Evolutionary conservation across 169 alveolate genomes (phyloP).

Genomic region (Cytauxzoon felis): DNA sequence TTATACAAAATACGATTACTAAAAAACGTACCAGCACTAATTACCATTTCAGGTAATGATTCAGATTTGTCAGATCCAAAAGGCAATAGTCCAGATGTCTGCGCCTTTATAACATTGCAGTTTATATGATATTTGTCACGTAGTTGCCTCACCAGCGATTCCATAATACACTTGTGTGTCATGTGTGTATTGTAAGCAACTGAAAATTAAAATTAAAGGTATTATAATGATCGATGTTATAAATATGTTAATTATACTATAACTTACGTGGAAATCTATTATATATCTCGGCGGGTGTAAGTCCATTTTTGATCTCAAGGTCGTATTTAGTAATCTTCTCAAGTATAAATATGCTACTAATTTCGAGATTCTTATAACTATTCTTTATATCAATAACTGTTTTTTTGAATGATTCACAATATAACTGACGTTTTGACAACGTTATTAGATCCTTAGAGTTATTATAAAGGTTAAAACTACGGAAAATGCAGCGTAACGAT

Average conservation of each 20-base stretch:
- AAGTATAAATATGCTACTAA: conserved; percentile 21
- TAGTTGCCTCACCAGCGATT: conserved; percentile 23
- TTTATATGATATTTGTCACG: conserved; percentile 17
- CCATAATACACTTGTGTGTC: conserved; percentile 48
- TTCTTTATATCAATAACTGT: conserved; percentile 4
- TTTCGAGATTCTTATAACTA: conserved; percentile 16
- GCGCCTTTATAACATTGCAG: conserved; percentile 53
- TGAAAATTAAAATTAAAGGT: neutral
- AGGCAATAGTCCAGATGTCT: conserved; percentile 23
- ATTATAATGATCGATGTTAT: neutral
- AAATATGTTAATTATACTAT: no score
- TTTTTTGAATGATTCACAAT: neutral
- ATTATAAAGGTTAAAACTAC: no score
- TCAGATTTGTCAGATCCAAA: conserved; percentile 18
- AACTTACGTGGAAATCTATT: conserved; percentile 58
- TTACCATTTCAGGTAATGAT: conserved; percentile 43
- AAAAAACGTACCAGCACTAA: conserved; percentile 50
- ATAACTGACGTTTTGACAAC: no score
- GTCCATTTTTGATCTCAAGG: conserved; percentile 47
- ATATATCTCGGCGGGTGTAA: conserved; percentile 27
- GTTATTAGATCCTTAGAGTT: no score
- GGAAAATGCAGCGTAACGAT: neutral
- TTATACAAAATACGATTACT: neutral
- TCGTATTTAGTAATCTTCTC: conserved; percentile 60
- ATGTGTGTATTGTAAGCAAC: conserved; percentile 59